Evolutionary conservation across 73 alveolate genomes (phyloP), one percentile per base, ranked within the genome.

Genomic region (Breviolum minutum): DNA sequence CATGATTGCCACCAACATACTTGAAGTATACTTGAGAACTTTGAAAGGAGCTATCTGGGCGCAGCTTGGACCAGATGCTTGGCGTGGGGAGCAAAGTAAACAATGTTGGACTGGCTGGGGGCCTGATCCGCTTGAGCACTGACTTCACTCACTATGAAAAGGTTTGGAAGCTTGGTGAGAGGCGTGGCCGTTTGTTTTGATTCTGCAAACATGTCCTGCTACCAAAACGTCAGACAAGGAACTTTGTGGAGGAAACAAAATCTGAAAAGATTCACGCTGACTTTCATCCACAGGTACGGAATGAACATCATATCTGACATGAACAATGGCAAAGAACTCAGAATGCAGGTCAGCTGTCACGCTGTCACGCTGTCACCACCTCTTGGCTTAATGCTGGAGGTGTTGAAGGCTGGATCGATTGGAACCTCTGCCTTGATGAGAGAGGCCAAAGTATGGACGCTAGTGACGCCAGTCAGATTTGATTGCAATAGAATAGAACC

Each of bases 391-490:
- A 68, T 14, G 24, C 64, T 63, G 4, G n/a, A 91, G 97, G 97
- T 8, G 84, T 77, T 16, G 97, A 91, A 48, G 97, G 97, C 29
- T 91, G 97, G 97, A 91, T 91, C 13, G 97, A 91, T 27, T 91
- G 97, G 97, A 91, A 91, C 97, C 97, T 91, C 19, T 91, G 97
- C 97, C 88, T 91, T 30, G 88, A 91, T 54, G 97, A 91, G 97
- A 54, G 66, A 91, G 97, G 97, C 68, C 60, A 20, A 30, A 71
- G n/a, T n/a, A 13, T 71, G 19, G 13, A 8, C 3, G 54, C 54
- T 3, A 40, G 54, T 40, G 13, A 8, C 3, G 54, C 54, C 54
- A 40, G 54, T 40, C 54, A 40, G 54, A 40, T 40, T 40, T 40
- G 54, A 40, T 40, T 40, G 54, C 54, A 40, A 40, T 40, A n/a